These are phyloP conservation scores for Adansonia gregorii DNA, from an alignment of 441 rosid genomes.

Conservation along the genomic window DNA sequence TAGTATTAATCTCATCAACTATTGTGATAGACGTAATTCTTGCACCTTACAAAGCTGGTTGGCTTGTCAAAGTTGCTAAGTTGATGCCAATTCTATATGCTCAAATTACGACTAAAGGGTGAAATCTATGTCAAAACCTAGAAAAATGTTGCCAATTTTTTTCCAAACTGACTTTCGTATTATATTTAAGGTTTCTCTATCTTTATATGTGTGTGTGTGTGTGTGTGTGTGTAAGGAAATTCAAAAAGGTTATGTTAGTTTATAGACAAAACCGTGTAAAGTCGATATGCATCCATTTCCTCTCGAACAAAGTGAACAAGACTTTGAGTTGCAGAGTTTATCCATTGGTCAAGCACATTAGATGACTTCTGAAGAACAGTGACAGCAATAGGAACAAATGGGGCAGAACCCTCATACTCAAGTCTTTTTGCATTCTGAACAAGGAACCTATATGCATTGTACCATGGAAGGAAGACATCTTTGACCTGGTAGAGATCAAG, in stretches of 20 bases:
- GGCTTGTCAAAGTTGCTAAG: slow-evolving; percentile 7
- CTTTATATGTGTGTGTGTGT: not conserved
- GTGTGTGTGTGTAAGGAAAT: not conserved
- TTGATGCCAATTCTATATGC: not conserved
- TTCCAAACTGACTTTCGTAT: not conserved
- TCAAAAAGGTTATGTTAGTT: slow-evolving; percentile 26
- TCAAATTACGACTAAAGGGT: not conserved
- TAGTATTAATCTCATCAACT: slow-evolving; percentile 4
- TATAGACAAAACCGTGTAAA: slow-evolving; percentile 71
- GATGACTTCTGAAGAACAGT: slow-evolving; percentile 67
- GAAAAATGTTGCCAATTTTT: slow-evolving; percentile 26
- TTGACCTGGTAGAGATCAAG: slow-evolving; percentile 67
- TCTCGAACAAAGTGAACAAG: slow-evolving; percentile 85
- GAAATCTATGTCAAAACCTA: slow-evolving; percentile 48
- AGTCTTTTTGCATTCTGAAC: slow-evolving; percentile 99
- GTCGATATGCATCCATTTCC: slow-evolving; percentile 96
- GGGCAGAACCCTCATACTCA: slow-evolving; percentile 76
- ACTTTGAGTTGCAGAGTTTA: slow-evolving; percentile 95
- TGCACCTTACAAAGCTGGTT: slow-evolving; percentile 12
- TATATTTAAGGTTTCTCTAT: slow-evolving; percentile 5
- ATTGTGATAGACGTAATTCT: slow-evolving; percentile 14
- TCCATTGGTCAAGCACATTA: slow-evolving; percentile 97
- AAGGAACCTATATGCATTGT: slow-evolving; percentile 96
- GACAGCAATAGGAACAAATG: slow-evolving; percentile 68
- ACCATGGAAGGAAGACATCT: slow-evolving; percentile 99